phyloP scores from a whole-genome alignment of 1,284 basidiomycete genomes.

The Stereum hirsutum region DNA sequence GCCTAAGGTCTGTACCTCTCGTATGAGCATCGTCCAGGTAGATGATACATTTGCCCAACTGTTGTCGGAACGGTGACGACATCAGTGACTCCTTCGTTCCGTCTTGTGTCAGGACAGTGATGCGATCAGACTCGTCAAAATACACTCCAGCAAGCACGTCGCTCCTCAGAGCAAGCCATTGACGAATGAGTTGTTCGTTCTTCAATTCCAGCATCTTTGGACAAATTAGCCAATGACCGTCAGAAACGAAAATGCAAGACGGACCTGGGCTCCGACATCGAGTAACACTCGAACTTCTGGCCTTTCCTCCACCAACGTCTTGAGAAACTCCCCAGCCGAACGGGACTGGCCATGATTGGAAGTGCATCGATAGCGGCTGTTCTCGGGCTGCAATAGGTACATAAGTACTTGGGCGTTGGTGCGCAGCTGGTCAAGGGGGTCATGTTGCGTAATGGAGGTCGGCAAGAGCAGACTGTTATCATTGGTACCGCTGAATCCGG shows the following conservation, averaged over 20 bases:
- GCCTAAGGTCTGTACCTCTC: slow-evolving; percentile 45
- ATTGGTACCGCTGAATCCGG: slow-evolving; percentile 52
- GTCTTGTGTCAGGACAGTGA: slow-evolving; percentile 32
- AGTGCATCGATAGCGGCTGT: slow-evolving; percentile 24
- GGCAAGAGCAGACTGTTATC: slow-evolving; percentile 41
- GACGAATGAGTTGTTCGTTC: slow-evolving; percentile 28
- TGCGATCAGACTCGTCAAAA: slow-evolving; percentile 34
- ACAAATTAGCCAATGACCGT: too few relatives aligned
- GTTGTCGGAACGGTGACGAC: slow-evolving; percentile 32
- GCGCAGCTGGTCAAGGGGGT: slow-evolving; percentile 29
- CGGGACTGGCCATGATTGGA: slow-evolving; percentile 9
- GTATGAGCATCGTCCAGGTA: slow-evolving; percentile 55
- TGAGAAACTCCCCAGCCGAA: slow-evolving; percentile 24
- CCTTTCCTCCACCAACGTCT: slow-evolving; percentile 20
- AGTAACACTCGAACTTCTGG: slow-evolving; percentile 36
- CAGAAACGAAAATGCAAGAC: too few relatives aligned
- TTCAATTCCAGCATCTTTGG: slow-evolving; percentile 41
- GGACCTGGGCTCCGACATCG: slow-evolving; percentile 51
- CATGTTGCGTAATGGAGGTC: slow-evolving; percentile 31
- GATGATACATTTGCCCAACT: slow-evolving; percentile 34
- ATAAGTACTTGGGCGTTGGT: slow-evolving; percentile 42
- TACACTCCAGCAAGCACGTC: slow-evolving; percentile 33
- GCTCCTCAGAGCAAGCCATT: slow-evolving; percentile 28
- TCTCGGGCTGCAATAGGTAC: slow-evolving; percentile 35
- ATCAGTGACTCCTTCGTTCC: slow-evolving; percentile 27